These are phyloP conservation scores for Solanum gandarillasii DNA, from an alignment of 257 asterid genomes.

Conservation along the genomic window DNA sequence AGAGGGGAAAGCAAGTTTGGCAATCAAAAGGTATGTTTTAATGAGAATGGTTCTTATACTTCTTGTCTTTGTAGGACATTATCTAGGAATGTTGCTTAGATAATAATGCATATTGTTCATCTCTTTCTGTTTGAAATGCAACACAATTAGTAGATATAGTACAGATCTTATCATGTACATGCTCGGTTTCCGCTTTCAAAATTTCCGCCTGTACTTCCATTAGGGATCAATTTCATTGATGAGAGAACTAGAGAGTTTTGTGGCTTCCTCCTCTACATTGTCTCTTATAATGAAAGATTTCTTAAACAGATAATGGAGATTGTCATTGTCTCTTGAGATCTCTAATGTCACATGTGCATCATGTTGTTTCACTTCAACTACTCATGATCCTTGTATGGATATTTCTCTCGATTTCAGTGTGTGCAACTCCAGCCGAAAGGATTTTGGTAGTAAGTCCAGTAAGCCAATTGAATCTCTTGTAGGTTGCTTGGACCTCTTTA, in stretches of 20 bases:
- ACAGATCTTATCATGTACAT: neutral
- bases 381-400: conserved; percentile 74
- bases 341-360: conserved; percentile 66
- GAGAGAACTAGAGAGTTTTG: neutral
- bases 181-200: neutral
- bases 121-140: neutral
- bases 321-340: conserved; percentile 53
- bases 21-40: conserved; percentile 26
- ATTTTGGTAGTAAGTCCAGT: neutral
- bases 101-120: neutral
- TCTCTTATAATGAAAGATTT: neutral
- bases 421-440: neutral
- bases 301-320: conserved; percentile 59
- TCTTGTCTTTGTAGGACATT: neutral
- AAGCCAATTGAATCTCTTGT: conserved; percentile 39
- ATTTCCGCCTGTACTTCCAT: neutral
- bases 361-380: conserved; percentile 82
- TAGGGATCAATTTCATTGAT: neutral
- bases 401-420: conserved; percentile 58
- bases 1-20: conserved; percentile 49
- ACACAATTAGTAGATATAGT: neutral
- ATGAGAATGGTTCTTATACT: neutral
- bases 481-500: conserved; percentile 61
- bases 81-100: neutral
- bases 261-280: neutral